Conservation (phyloP, 257 asterid genomes). For the Solanum okadae region DNA sequence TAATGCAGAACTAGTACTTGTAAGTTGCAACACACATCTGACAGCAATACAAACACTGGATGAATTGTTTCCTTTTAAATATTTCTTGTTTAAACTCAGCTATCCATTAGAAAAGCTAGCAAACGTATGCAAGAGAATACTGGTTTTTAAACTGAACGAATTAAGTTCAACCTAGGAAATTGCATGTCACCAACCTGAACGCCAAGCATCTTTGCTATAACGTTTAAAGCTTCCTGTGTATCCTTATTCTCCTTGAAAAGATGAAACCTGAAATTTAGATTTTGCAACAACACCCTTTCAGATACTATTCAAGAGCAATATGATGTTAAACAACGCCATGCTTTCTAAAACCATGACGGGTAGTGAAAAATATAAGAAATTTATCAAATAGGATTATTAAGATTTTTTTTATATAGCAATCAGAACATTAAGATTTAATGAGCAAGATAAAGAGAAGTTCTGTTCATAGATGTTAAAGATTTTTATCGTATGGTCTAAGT, state of each 20-base stretch:
- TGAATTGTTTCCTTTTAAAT: neutral
- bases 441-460: neutral
- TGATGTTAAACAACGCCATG: neutral
- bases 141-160: neutral
- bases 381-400: neutral
- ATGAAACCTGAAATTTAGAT: conserved; percentile 51
- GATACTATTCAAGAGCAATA: conserved; percentile 1
- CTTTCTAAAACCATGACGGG: neutral
- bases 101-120: neutral
- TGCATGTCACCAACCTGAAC: conserved; percentile 50
- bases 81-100: neutral
- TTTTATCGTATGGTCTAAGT: neutral
- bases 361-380: neutral
- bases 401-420: neutral
- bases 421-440: neutral
- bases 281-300: neutral
- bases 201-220: conserved; percentile 90
- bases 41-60: conserved; percentile 5
- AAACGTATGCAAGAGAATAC: neutral
- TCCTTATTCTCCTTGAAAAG: conserved; percentile 99
- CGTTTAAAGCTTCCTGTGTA: conserved; percentile 85
- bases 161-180: neutral
- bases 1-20: neutral
- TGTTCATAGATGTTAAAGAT: neutral
- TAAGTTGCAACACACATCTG: neutral